Evolutionary conservation across 2,329 filamentous ascomycete genomes (phyloP).

Genomic region (Sporothrix brasiliensis): DNA sequence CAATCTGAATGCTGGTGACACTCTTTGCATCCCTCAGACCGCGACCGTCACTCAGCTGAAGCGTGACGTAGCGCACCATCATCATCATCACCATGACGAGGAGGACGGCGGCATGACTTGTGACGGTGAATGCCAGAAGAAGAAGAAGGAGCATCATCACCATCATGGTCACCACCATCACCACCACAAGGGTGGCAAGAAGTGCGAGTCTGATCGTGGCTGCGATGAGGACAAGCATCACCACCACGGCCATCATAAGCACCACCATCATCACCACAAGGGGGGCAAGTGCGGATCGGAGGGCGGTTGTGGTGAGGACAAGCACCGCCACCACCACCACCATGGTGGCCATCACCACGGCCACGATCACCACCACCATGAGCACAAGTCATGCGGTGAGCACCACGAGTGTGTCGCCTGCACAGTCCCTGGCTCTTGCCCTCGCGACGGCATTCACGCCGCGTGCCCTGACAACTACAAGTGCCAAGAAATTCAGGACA

Average conservation of each 20-base stretch:
- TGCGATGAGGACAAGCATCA: conserved; percentile 21
- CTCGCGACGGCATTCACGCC: conserved; percentile 28
- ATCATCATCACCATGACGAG: conserved; percentile 13
- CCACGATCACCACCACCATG: conserved; percentile 18
- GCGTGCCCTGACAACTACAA: conserved; percentile 32
- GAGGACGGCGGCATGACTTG: conserved; percentile 16
- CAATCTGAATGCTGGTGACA: conserved; percentile 22
- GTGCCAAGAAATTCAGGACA: conserved; percentile 17
- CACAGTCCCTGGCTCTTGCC: conserved; percentile 26
- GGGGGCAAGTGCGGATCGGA: conserved; percentile 1
- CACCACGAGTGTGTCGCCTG: conserved; percentile 38
- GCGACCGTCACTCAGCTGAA: not conserved
- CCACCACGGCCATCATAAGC: conserved; percentile 21
- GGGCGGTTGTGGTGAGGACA: conserved; percentile 18
- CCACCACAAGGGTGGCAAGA: conserved; percentile 16
- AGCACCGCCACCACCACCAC: conserved; percentile 21
- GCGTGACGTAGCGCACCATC: conserved; percentile 29
- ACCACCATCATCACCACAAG: conserved; percentile 16
- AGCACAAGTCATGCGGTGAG: conserved; percentile 8
- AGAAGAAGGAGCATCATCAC: conserved; percentile 5
- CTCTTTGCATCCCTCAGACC: conserved; percentile 28
- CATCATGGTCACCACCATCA: conserved; percentile 13
- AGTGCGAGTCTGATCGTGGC: conserved; percentile 5
- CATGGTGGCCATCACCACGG: conserved; percentile 25
- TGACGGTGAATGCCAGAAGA: conserved; percentile 17